phyloP scores from a whole-genome alignment of 164 flowering plant genomes.

The Hamamelis virginiana region DNA sequence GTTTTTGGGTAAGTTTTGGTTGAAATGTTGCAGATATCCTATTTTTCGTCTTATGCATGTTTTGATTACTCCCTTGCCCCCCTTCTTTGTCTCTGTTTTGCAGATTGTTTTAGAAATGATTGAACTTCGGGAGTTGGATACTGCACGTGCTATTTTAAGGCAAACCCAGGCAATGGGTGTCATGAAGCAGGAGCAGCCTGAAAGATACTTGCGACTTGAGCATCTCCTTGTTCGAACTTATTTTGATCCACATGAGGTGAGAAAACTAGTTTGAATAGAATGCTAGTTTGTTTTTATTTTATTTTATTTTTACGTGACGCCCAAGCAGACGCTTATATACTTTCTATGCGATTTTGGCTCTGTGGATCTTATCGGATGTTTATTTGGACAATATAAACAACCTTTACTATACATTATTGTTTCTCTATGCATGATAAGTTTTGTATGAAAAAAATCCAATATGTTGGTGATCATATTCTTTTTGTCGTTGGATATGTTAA shows the following conservation, averaged over 20 bases:
- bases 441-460: too few species aligned
- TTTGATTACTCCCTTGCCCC: neutral
- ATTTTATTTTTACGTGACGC: too few species aligned
- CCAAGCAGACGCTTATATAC: too few species aligned
- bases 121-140: conserved; percentile 94
- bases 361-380: neutral
- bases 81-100: conserved; percentile 1
- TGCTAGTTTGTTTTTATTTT: too few species aligned
- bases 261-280: conserved; percentile 7
- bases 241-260: conserved; percentile 96
- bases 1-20: too few species aligned
- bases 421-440: too few species aligned
- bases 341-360: too few species aligned
- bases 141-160: conserved; percentile 94
- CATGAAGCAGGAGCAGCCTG: conserved; percentile 99
- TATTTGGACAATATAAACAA: neutral
- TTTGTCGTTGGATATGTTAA: too few species aligned
- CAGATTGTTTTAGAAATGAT: conserved; percentile 99
- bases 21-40: too few species aligned
- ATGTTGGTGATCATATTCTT: too few species aligned
- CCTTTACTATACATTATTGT: too few species aligned
- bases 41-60: neutral
- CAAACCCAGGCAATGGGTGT: conserved; percentile 99
- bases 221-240: conserved; percentile 97
- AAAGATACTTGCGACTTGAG: conserved; percentile 92